These are phyloP conservation scores for Chytriomyces hyalinus DNA, from an alignment of 192 early-diverging fungal species.

Conservation along the genomic window DNA sequence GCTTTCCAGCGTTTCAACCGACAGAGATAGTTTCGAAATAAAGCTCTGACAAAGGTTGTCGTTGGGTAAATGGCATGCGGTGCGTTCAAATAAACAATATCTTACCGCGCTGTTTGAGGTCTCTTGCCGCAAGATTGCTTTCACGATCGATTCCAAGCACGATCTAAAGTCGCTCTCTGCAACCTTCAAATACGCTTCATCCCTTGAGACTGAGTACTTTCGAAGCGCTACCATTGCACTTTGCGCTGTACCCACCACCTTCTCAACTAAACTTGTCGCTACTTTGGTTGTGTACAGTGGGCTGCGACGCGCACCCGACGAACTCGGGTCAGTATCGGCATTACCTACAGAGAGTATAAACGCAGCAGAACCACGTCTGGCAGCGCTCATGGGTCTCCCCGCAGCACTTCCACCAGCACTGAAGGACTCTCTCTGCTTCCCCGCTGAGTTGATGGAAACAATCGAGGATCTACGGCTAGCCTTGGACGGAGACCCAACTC, in stretches of 20 bases:
- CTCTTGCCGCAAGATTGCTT: background rate
- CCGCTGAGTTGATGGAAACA: background rate
- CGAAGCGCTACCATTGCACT: background rate
- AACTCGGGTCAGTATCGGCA: background rate
- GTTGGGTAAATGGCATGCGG: background rate
- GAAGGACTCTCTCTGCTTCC: background rate
- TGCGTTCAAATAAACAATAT: background rate
- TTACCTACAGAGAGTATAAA: background rate
- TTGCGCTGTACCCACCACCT: background rate
- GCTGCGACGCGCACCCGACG: background rate
- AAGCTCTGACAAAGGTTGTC: background rate
- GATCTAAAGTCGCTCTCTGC: constrained; percentile 7
- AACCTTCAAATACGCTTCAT: background rate
- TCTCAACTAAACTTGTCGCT: background rate
- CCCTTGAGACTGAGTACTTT: constrained; percentile 15
- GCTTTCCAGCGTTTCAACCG: background rate
- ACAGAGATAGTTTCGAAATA: background rate
- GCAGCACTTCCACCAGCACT: background rate
- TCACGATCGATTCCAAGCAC: background rate
- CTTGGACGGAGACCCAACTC: background rate
- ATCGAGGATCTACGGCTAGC: background rate
- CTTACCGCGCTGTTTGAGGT: background rate
- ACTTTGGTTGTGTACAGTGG: constrained; percentile 17
- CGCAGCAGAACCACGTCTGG: no score
- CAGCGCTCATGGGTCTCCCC: background rate